A percentile compares a stretch with the other conserved stretches of the same genome.
Conservation (phyloP, 306 rosid genomes). For the Glycyrrhiza uralensis region DNA sequence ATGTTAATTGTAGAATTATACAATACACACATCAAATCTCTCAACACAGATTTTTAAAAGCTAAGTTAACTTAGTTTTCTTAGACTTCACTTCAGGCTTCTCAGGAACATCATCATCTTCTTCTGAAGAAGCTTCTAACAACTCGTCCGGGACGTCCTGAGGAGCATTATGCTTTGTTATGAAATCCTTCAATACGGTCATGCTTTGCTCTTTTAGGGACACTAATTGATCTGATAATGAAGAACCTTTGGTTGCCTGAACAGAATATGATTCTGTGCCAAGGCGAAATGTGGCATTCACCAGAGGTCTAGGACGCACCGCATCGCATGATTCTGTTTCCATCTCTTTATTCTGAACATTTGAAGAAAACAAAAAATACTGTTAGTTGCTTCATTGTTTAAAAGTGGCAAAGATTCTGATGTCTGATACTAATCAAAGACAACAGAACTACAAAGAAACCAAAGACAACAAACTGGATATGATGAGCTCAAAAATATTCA, state of each 20-base stretch:
- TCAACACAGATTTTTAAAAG: background rate
- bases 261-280: conserved; percentile 55
- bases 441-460: background rate
- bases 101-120: conserved; percentile 53
- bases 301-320: conserved; percentile 28
- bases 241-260: conserved; percentile 37
- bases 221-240: conserved; percentile 64
- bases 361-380: background rate
- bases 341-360: conserved; percentile 29
- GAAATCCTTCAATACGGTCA: conserved; percentile 74
- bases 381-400: background rate
- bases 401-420: background rate
- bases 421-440: background rate
- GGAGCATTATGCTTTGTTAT: conserved; percentile 81
- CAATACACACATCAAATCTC: background rate
- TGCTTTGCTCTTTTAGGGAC: conserved; percentile 68
- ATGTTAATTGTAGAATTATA: background rate
- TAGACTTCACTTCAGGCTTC: conserved; percentile 51
- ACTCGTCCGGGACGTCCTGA: conserved; percentile 76
- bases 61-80: conserved; percentile 72
- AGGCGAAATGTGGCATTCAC: conserved; percentile 54
- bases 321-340: conserved; percentile 47
- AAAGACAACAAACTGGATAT: background rate
- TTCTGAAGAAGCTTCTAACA: conserved; percentile 58
- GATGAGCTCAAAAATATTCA: background rate